Evolutionary conservation across 257 asterid genomes (phyloP).

Genomic region (Petunia secreta): DNA sequence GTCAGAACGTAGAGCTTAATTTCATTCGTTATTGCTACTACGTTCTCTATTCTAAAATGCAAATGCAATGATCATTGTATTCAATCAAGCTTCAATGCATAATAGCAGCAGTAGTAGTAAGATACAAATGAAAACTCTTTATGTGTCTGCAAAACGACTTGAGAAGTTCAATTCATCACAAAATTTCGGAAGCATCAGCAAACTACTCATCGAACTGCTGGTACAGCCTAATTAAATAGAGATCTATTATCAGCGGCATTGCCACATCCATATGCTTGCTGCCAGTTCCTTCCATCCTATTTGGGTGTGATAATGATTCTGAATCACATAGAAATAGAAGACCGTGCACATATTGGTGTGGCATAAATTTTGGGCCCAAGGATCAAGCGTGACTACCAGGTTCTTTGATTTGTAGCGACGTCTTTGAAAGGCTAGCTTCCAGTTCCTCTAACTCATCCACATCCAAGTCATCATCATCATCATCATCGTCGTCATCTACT

Average conservation of each 20-base stretch:
- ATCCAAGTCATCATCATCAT: conserved; percentile 78
- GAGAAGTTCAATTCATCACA: conserved; percentile 20
- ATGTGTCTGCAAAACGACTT: conserved; percentile 11
- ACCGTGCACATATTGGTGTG: not conserved
- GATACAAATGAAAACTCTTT: conserved; percentile 17
- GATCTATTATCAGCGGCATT: conserved; percentile 3
- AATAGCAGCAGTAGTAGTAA: not conserved
- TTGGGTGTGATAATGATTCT: not conserved
- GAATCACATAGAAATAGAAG: not conserved
- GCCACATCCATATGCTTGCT: not conserved
- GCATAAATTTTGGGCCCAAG: conserved; percentile 1
- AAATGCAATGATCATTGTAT: too few species aligned
- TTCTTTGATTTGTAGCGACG: conserved; percentile 71
- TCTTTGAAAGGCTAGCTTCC: conserved; percentile 81
- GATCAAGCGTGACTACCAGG: conserved; percentile 39
- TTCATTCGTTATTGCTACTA: too few species aligned
- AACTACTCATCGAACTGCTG: conserved; percentile 1
- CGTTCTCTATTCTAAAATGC: too few species aligned
- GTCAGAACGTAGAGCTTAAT: too few species aligned
- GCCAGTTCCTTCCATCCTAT: too few species aligned
- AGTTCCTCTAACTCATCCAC: conserved; percentile 83
- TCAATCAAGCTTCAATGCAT: not conserved
- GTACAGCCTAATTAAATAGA: not conserved
- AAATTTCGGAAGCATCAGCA: conserved; percentile 15
- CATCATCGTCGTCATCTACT: conserved; percentile 46